Base-by-base conservation (phyloP, 2,329 filamentous ascomycete genomes). In the Aureobasidium mangrovei region DNA sequence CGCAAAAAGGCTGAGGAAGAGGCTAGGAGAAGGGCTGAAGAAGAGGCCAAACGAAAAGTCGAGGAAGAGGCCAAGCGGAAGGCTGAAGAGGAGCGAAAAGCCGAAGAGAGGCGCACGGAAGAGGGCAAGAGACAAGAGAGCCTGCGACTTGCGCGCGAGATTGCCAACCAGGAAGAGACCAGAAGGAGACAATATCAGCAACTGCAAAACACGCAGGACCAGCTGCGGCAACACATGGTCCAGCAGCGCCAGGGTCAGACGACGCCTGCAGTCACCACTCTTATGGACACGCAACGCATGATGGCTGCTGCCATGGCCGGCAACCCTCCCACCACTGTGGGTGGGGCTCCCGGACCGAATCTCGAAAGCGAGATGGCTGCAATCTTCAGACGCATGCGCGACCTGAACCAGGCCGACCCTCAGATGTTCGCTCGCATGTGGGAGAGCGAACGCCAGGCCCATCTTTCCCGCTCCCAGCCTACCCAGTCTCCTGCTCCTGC, bases 301-400 rank as follows among this genome's bases (percentile, higher is more conserved):
- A 42, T 42, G 32, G 54, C 49, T 8, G 56, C 46, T 39, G 51
- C 57, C 46, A 45, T 43, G 31, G 56, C 56, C 35, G 42, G 36
- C 27, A 27, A 26, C 29, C 12, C 32, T 10, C 35, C 39, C 32
- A 31, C 53, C 28, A 55, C 26, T 18, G 56, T 43, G 3, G 43
- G 31, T 2, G 40, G 38, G 18, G 61, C 61, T 7, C 68, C 18
- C 18, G 18, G 18, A 18, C 18, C 68, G 36, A 68, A 67, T 26
- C 72, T 78, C 47, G 77, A 77, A 57, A 64, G 67, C 2, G 74
- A 80, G 60, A 78, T 81, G 65, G 73, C 75, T 55, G 68, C 69
- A 2, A 75, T 81, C 72, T 77, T 81, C 65, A 72, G 77, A 35
- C 79, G 77, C 60, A 81, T 82, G 77, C 70, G 77, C 38, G 74